Conservation (phyloP, 1,284 basidiomycete genomes). For the Puccinia novopanici region DNA sequence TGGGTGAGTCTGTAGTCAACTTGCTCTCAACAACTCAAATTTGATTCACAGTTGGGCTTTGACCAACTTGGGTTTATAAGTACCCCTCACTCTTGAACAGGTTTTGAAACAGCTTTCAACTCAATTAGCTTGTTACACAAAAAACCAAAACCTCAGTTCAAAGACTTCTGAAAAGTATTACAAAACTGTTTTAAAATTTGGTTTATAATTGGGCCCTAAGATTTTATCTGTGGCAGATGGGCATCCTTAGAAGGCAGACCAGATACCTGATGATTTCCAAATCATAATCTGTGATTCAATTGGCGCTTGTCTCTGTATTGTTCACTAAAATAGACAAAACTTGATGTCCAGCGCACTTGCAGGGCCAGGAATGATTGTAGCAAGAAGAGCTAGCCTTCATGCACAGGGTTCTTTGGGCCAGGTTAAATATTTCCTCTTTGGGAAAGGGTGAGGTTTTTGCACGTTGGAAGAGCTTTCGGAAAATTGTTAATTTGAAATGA, state of each 20-base stretch:
- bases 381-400: conserved; percentile 71
- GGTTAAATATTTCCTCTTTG: conserved; percentile 60
- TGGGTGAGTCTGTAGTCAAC: no score
- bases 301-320: conserved; percentile 71
- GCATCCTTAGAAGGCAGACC: conserved; percentile 90
- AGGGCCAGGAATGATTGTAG: conserved; percentile 81
- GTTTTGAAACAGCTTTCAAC: no score
- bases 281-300: conserved; percentile 85
- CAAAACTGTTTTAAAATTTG: no score
- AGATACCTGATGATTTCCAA: conserved; percentile 88
- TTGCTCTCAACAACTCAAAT: no score
- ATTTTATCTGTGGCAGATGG: conserved; percentile 81
- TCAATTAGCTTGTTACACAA: no score
- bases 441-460: conserved; percentile 57
- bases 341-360: conserved; percentile 80
- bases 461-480: conserved; percentile 70
- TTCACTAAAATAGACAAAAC: conserved; percentile 78
- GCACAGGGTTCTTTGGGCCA: conserved; percentile 59
- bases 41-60: no score
- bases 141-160: no score
- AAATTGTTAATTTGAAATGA: conserved; percentile 67
- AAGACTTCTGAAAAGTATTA: no score
- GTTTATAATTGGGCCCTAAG: conserved; percentile 62
- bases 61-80: no score
- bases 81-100: no score